These are phyloP conservation scores for Rhexocercosporidium sp. DNA, from an alignment of 2,329 filamentous ascomycete genomes.

Conservation along the genomic window DNA sequence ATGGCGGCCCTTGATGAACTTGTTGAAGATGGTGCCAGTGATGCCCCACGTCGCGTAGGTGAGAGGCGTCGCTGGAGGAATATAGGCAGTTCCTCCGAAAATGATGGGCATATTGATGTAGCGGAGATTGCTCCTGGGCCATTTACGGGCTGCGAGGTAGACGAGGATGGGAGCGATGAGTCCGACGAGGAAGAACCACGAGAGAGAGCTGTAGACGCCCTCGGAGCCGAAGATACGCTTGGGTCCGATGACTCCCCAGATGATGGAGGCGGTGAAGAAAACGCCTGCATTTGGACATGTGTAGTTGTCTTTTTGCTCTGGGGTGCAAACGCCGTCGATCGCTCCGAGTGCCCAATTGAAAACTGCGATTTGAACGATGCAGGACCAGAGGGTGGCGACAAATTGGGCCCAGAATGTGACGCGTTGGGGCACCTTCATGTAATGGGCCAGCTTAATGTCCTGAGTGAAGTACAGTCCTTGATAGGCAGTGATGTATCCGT, in stretches of 20 bases:
- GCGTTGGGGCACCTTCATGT: constrained; percentile 64
- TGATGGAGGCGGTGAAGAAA: constrained; percentile 71
- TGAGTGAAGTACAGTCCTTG: constrained; percentile 54
- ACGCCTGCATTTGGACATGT: constrained; percentile 56
- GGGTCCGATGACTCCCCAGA: constrained; percentile 77
- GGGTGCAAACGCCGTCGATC: constrained; percentile 68
- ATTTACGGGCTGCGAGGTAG: constrained; percentile 59
- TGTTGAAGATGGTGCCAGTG: constrained; percentile 65
- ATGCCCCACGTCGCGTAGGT: constrained; percentile 56
- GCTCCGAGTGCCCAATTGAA: constrained; percentile 64
- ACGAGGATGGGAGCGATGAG: constrained; percentile 66
- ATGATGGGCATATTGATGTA: constrained; percentile 73
- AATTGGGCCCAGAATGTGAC: constrained; percentile 72
- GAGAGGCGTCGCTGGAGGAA: constrained; percentile 73
- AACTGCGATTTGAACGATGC: constrained; percentile 68
- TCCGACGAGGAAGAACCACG: constrained; percentile 76
- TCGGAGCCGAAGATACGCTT: constrained; percentile 66
- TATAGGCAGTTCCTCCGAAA: constrained; percentile 65
- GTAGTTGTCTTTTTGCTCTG: constrained; percentile 56
- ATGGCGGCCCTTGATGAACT: constrained; percentile 49
- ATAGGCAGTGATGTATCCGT: constrained; percentile 56
- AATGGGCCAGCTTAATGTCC: constrained; percentile 58
- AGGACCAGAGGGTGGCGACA: constrained; percentile 68
- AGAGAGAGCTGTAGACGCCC: constrained; percentile 66
- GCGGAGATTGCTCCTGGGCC: constrained; percentile 64